Base-by-base conservation (phyloP, 2,329 filamentous ascomycete species). In the Pseudogymnoascus sp. region DNA sequence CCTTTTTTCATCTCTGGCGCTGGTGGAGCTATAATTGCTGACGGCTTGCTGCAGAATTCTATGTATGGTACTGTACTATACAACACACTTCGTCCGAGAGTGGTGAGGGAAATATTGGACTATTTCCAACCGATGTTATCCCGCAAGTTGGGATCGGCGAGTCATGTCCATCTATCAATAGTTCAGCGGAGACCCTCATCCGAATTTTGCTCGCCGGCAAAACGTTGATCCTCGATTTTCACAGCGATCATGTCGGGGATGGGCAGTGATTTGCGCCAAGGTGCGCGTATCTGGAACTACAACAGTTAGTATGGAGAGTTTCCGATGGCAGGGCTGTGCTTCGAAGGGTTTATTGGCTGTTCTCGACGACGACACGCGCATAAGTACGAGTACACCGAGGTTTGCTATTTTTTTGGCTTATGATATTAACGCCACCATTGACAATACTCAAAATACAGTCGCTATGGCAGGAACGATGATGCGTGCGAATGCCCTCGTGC, bases 111-210 rank as follows among this genome's bases (percentile, higher is more conserved):
- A 47, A 31, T 57, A 57, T 57, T 19, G 26, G 26, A 57, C 10
- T 21, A 57, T 33, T 33, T n/a, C 5, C 11, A 57, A 33, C 26
- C 17, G 50, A 35, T n/a, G 5, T 21, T 33, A 57, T 57, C 28
- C 50, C n/a, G 3, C 33, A 19, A 53, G 4, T 6, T 4, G 9
- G 26, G 28, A 57, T 57, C 28, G 6, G 10, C 50, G 50, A 57
- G 50, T 57, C 50, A 57, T 57, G 50, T 57, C 50, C 28, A 33
- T 57, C 28, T 57, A 57, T 57, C 50, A 57, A 57, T 57, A 57
- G 28, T 57, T 33, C 10, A 17, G 50, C 11, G 50, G 28, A 26
- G 13, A 57, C 50, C 4, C 1, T 3, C 33, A 8, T 33, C 50
- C 50, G 11, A 21, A 57, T 33, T 57, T 33, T 57, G 17, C 10